These are phyloP conservation scores for Cytospora piceicola DNA, from an alignment of 2,329 filamentous ascomycete genomes.

Conservation along the genomic window DNA sequence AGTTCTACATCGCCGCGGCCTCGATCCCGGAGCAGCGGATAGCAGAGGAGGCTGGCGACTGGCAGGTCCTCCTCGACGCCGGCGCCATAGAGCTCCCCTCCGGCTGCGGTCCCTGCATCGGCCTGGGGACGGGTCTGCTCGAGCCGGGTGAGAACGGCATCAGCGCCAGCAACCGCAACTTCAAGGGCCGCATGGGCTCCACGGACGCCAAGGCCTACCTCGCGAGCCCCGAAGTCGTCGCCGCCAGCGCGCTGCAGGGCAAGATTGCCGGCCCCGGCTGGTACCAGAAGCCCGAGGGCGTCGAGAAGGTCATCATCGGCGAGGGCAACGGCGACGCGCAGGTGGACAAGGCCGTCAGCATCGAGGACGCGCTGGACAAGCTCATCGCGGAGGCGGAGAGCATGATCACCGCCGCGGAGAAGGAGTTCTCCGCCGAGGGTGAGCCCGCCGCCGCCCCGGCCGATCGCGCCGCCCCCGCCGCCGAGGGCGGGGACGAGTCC, in stretches of 20 bases:
- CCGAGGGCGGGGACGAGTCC: slow-evolving; percentile 8
- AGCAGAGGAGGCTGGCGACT: slow-evolving; percentile 81
- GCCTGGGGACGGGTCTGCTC: slow-evolving; percentile 76
- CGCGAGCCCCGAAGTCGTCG: slow-evolving; percentile 87
- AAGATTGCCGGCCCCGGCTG: slow-evolving; percentile 74
- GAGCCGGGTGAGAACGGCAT: slow-evolving; percentile 88
- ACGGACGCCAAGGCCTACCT: slow-evolving; percentile 82
- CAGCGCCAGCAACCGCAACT: slow-evolving; percentile 83
- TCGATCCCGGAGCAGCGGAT: slow-evolving; percentile 75
- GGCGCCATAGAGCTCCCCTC: slow-evolving; percentile 71
- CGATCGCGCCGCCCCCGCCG: background rate
- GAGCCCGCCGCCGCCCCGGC: background rate
- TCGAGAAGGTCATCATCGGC: slow-evolving; percentile 69
- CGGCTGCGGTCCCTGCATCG: slow-evolving; percentile 83
- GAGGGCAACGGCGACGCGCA: slow-evolving; percentile 70
- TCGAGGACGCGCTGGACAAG: slow-evolving; percentile 73
- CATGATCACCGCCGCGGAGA: slow-evolving; percentile 59
- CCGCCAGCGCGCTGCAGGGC: slow-evolving; percentile 78
- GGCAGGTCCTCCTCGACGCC: slow-evolving; percentile 78
- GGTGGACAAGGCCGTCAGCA: slow-evolving; percentile 66
- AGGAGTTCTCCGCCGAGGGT: slow-evolving; percentile 35
- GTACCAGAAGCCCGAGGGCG: slow-evolving; percentile 72
- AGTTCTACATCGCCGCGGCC: slow-evolving; percentile 89
- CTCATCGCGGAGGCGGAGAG: slow-evolving; percentile 70
- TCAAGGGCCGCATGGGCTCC: slow-evolving; percentile 87